A percentile compares a stretch with the other conserved stretches of the same genome.
Evolutionary conservation across 345 rosid genomes (phyloP).

Genomic region (Mallotus nudiflorus): DNA sequence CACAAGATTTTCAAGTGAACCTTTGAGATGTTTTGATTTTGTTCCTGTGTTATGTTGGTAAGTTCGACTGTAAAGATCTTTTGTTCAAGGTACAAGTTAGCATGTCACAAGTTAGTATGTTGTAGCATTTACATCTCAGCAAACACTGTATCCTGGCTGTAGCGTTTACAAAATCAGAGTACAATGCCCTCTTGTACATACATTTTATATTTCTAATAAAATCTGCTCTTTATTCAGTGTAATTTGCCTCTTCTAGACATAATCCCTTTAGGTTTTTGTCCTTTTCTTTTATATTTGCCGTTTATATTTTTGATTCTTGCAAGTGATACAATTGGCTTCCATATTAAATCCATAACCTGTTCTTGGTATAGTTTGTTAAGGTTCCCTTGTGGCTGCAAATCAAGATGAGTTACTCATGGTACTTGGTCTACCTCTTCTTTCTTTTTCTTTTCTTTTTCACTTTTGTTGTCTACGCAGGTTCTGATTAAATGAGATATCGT

Average conservation of each 20-base stretch:
- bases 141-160: slow-evolving; percentile 50
- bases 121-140: slow-evolving; percentile 50
- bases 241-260: slow-evolving; percentile 15
- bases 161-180: slow-evolving; percentile 58
- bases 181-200: slow-evolving; percentile 78
- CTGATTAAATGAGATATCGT: background rate
- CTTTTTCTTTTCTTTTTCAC: background rate
- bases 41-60: slow-evolving; percentile 54
- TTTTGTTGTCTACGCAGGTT: slow-evolving; percentile 18
- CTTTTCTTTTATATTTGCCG: background rate
- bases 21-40: slow-evolving; percentile 46
- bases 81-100: slow-evolving; percentile 47
- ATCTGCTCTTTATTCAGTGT: slow-evolving; percentile 42
- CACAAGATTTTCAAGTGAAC: slow-evolving; percentile 53
- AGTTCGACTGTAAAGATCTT: slow-evolving; percentile 61
- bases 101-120: slow-evolving; percentile 45
- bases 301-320: too few species aligned
- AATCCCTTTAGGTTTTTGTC: background rate
- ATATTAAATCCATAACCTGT: slow-evolving; percentile 18
- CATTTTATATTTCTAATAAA: slow-evolving; percentile 65
- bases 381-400: slow-evolving; percentile 10
- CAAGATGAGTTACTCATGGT: slow-evolving; percentile 5
- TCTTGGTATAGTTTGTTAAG: slow-evolving; percentile 9
- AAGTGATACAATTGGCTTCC: slow-evolving; percentile 12
- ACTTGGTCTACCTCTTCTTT: background rate